Evolutionary conservation across 345 rosid species (phyloP), one percentile per base, ranked within the genome.

Genomic region (Camelina neglecta): DNA sequence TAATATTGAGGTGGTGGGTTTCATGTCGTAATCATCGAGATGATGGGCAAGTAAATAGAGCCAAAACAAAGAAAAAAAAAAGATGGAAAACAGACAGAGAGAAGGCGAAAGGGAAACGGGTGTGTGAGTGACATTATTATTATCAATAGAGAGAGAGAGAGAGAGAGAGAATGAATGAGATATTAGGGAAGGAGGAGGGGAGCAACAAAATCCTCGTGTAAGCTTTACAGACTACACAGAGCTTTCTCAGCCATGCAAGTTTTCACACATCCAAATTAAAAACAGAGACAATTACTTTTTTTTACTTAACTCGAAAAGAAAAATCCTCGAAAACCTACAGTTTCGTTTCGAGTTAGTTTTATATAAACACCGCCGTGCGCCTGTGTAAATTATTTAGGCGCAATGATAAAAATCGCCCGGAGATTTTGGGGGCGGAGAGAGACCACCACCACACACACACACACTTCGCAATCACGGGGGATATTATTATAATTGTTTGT

Each of bases 241-340:
- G 80, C 74, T 77, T 75, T 80, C 65, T 70, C 82, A 80, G 85
- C 90, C 92, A 90, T 90, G 96, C 90, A 86, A 75, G 75, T 69
- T 57, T 29, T 29, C 31, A 29, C 31, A 29, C 31, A 29, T 29
- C 31, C 31, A 29, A 29, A 29, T 29, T 29, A 29, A 29, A 29
- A 29, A 29, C 0, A 26, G 31, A 29, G 31, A 29, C 31, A 29
- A 29, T 29, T 26, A 29, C 31, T 4, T 1, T 24, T 24, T 2
- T 29, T 4, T 29, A 3, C 61, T 16, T 39, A 39, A 39, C 42
- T 39, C 3, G 4, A 39, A 39, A 29, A 38, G 2, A 8, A 41
- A 49, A 4, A 42, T n/a, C 33, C 36, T 69, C 75, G 44, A 71
- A 59, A 72, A 50, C 74, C 74, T 31, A 35, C 66, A 55, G 60